Evolutionary conservation across 305 asterid genomes (phyloP), one percentile per base, ranked within the genome.

Genomic region (Fraxinus paxiana): DNA sequence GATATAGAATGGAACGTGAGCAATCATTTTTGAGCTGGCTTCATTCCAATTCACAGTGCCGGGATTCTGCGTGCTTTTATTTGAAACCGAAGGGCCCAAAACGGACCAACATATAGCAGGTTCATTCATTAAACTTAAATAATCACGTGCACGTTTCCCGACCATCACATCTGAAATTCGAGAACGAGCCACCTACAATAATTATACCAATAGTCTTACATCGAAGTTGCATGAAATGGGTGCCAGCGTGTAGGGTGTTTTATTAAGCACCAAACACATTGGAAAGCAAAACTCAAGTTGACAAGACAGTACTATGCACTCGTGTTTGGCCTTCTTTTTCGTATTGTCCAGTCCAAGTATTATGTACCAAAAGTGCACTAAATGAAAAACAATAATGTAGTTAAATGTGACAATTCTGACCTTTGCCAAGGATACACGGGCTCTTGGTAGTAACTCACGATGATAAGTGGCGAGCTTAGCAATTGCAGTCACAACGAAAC

Each of bases 401-500:
- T 13, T 31, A 30, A 3, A 17, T 6, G 22, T 24, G 38, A 74
- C n/a, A 30, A 43, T 75, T 75, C 90, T 30, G 59, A 92, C 98
- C 98, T 93, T 95, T 5, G 93, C 97, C 83, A 95, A 87, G 69
- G 97, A 93, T 72, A 95, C 98, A 61, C 98, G 97, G 76, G 94
- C 94, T 80, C 98, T 90, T 72, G 98, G 98, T 34, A 89, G 82
- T 79, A 95, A 86, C 81, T 95, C 98, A 4, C 91, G 93, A 85
- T 93, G 97, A 87, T 82, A 92, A 12, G 97, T 90, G 75, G 98
- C 95, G 73, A 93, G 96, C 83, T 95, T 95, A 69, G 98, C 97
- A 83, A 95, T 92, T 81, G 98, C 98, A 20, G 96, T 95, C 86
- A 93, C 94, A 80, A 95, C 98, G 69, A 95, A 95, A 87, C 98